Evolutionary conservation across 257 asterid genomes (phyloP), one percentile per base, ranked within the genome.

Genomic region (Lycium ferocissimum): DNA sequence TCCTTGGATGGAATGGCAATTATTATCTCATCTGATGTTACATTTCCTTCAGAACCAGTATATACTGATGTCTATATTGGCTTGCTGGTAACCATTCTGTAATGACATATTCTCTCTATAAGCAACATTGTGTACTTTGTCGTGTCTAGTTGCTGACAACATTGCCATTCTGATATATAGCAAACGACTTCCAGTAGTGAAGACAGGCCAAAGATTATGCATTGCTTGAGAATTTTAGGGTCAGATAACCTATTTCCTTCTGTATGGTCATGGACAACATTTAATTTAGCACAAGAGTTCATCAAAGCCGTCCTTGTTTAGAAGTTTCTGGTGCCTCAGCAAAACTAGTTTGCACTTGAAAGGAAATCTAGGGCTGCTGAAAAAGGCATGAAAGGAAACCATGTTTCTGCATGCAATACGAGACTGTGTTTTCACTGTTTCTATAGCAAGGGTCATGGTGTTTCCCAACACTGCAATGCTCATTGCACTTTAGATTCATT

Each of bases 11-110:
- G 26, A 76, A 53, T 51, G 82, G 1, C 82, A 76, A 38, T 53
- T 51, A 14, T 51, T 54, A 20, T 49, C 12, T 75, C 37, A 61
- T 51, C 81, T 49, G 62, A 73, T 22, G 62, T 49, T 75, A 75
- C 43, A 49, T 75, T 75, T 75, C 17, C 61, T 73, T 49, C 81
- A 6, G 81, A 49, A 75, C 22, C 81, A 75, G 61, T 49, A 75
- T 75, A 51, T 22, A 75, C 6, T 75, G 61, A 49, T 20, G 81
- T 49, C 20, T 49, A 26, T 49, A 22, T 75, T 18, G 9, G 15
- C 15, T 63, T 22, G 3, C 71, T 12, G 43, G 62, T 22, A 26
- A 76, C 65, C 20, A 15, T 26, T 15, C 14, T 51, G 81, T 76
- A 51, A 76, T 73, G 81, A 4, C 40, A 33, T 76, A 53, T 17